A percentile compares a stretch with the other conserved stretches of the same genome.
Evolutionary conservation across 805 yeast genomes (phyloP).

Genomic region (Yarrowia sp.): DNA sequence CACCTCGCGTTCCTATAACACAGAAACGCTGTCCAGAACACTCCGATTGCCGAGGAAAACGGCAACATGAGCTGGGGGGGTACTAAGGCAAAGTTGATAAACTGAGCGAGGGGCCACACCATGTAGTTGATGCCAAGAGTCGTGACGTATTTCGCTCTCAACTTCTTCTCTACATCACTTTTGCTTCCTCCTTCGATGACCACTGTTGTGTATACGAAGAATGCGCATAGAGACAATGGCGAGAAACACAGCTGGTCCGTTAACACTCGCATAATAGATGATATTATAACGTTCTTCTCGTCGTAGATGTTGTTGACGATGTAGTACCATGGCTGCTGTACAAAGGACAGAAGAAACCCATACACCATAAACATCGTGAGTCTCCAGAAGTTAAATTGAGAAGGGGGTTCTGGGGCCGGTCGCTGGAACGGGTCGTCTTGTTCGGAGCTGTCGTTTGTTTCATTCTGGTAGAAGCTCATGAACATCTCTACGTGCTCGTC

Average conservation of each 20-base stretch:
- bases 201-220: constrained; percentile 83
- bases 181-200: constrained; percentile 77
- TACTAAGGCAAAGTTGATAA: constrained; percentile 73
- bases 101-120: constrained; percentile 91
- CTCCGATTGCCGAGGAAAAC: constrained; percentile 84
- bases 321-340: constrained; percentile 88
- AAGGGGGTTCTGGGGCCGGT: neutral
- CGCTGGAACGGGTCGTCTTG: neutral
- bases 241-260: constrained; percentile 91
- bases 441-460: neutral
- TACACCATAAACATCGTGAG: constrained; percentile 81
- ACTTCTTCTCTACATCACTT: constrained; percentile 67
- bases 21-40: constrained; percentile 91
- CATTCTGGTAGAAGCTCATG: constrained; percentile 27
- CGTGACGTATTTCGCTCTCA: constrained; percentile 63
- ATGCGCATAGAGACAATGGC: constrained; percentile 79
- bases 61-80: constrained; percentile 90
- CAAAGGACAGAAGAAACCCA: constrained; percentile 85
- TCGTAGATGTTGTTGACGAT: constrained; percentile 78
- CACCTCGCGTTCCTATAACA: constrained; percentile 55
- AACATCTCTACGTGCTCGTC: constrained; percentile 36
- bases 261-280: constrained; percentile 83
- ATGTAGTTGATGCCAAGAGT: constrained; percentile 79
- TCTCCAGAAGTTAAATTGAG: constrained; percentile 66
- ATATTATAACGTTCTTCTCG: constrained; percentile 73